phyloP scores from a whole-genome alignment of 1,284 basidiomycete species.

The Austroboletus niveus region DNA sequence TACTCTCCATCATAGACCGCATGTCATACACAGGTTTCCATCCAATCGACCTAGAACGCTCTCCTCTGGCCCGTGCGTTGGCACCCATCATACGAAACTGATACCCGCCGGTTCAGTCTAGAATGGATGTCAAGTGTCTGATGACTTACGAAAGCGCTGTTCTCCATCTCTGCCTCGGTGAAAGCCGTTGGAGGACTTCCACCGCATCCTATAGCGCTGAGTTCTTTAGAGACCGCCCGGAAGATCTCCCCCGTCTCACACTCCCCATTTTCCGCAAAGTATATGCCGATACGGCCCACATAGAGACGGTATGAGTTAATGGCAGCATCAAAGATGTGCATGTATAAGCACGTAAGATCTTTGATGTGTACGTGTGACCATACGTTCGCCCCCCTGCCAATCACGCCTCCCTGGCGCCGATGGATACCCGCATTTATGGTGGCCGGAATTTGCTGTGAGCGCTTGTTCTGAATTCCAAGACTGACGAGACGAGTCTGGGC shows the following conservation, averaged over 20 bases:
- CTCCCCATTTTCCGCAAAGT: constrained; percentile 34
- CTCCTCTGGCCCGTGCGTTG: constrained; percentile 42
- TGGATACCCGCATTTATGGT: constrained; percentile 28
- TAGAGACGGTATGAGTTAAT: constrained; percentile 18
- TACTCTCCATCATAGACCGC: constrained; percentile 28
- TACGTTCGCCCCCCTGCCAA: constrained; percentile 34
- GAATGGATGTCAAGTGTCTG: background rate
- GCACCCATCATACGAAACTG: constrained; percentile 36
- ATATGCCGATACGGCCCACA: constrained; percentile 33
- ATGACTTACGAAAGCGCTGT: constrained; percentile 26
- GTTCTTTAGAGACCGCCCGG: constrained; percentile 18
- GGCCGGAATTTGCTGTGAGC: constrained; percentile 26
- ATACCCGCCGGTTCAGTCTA: background rate
- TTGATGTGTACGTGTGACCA: constrained; percentile 35
- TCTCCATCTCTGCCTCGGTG: constrained; percentile 28
- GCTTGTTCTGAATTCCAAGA: constrained; percentile 28
- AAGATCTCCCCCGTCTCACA: constrained; percentile 23
- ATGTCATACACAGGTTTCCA: constrained; percentile 35
- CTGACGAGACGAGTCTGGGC: constrained; percentile 28
- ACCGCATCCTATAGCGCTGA: constrained; percentile 25
- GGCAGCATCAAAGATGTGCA: constrained; percentile 34
- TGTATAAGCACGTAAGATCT: constrained; percentile 32
- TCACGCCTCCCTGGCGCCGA: constrained; percentile 31
- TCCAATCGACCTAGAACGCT: constrained; percentile 41
- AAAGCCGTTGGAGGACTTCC: constrained; percentile 28